These are phyloP conservation scores for Knoxdaviesia capensis DNA, from an alignment of 2,329 filamentous ascomycete species.

Conservation along the genomic window DNA sequence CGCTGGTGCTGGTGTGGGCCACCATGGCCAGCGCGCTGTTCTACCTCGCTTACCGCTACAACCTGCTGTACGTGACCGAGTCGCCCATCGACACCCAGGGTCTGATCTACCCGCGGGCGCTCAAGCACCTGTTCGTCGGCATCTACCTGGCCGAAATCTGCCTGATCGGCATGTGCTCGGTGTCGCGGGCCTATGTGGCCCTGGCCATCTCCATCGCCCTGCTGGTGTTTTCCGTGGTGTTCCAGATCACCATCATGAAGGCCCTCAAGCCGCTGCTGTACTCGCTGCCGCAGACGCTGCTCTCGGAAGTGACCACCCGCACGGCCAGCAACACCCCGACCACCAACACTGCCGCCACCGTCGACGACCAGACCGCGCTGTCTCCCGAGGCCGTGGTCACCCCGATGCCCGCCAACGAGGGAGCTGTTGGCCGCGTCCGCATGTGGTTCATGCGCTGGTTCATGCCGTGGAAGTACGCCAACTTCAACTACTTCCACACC, in stretches of 20 bases:
- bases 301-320: slow-evolving; percentile 22
- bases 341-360: slow-evolving; percentile 10
- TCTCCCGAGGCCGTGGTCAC: background rate
- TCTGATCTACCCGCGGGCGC: slow-evolving; percentile 66
- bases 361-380: slow-evolving; percentile 12
- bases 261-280: slow-evolving; percentile 53
- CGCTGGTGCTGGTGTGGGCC: slow-evolving; percentile 63
- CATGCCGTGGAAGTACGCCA: slow-evolving; percentile 55
- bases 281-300: slow-evolving; percentile 44
- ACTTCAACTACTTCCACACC: slow-evolving; percentile 50
- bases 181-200: slow-evolving; percentile 46
- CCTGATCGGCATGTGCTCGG: slow-evolving; percentile 62
- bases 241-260: slow-evolving; percentile 50
- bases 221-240: slow-evolving; percentile 55
- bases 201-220: slow-evolving; percentile 57
- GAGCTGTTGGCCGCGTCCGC: no score
- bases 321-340: background rate
- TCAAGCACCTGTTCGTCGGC: slow-evolving; percentile 70
- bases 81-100: slow-evolving; percentile 72
- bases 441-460: slow-evolving; percentile 16
- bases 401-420: no score
- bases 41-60: slow-evolving; percentile 74
- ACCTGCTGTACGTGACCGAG: slow-evolving; percentile 64
- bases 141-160: slow-evolving; percentile 65
- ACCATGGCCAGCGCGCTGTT: slow-evolving; percentile 58